phyloP scores from a whole-genome alignment of 2,329 filamentous ascomycete genomes.

The Cladosporium sp. region DNA sequence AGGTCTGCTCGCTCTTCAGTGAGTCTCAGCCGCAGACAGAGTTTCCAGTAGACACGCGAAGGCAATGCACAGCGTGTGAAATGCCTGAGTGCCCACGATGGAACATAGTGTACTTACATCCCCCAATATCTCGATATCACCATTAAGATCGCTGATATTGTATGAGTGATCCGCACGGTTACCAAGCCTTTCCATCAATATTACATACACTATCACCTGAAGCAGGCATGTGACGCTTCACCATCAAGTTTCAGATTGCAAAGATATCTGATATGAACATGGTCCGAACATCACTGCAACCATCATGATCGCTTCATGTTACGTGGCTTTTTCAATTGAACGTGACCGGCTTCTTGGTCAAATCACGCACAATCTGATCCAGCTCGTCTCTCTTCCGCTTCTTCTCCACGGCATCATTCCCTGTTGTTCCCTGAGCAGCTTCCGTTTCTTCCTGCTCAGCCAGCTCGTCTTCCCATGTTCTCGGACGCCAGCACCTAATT shows the following conservation, averaged over 20 bases:
- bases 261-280: not conserved
- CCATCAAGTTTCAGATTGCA: not conserved
- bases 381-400: slow-evolving; percentile 75
- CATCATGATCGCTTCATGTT: not conserved
- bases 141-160: not conserved
- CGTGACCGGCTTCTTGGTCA: slow-evolving; percentile 73
- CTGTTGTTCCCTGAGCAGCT: slow-evolving; percentile 39
- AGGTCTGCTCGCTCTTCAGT: not conserved
- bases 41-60: not conserved
- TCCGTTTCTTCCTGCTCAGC: slow-evolving; percentile 46
- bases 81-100: not conserved
- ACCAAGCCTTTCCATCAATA: not conserved
- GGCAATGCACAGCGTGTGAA: not conserved
- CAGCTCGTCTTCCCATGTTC: slow-evolving; percentile 47
- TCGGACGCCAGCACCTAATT: slow-evolving; percentile 76
- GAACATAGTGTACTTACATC: not conserved
- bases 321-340: slow-evolving; percentile 26
- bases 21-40: not conserved
- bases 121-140: not conserved
- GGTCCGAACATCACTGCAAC: not conserved
- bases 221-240: not conserved
- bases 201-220: not conserved
- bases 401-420: slow-evolving; percentile 44
- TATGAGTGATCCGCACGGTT: not conserved
- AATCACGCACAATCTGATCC: slow-evolving; percentile 74